Evolutionary conservation across 164 flowering plant genomes (phyloP).

Genomic region (Hamamelis virginiana): DNA sequence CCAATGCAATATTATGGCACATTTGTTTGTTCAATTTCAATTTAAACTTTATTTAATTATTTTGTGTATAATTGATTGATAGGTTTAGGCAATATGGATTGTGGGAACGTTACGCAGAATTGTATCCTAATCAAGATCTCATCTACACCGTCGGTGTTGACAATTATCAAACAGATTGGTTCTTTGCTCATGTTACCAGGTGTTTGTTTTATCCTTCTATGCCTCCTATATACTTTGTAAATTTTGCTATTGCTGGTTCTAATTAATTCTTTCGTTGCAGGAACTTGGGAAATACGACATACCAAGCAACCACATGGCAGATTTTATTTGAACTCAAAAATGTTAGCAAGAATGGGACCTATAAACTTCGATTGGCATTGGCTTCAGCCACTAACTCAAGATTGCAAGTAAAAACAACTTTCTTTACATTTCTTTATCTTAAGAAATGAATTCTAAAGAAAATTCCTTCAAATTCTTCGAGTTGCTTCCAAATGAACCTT

Average conservation of each 20-base stretch:
- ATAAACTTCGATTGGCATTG: slow-evolving; percentile 47
- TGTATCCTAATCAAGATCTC: slow-evolving; percentile 47
- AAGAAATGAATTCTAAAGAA: no score
- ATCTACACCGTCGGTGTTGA: slow-evolving; percentile 34
- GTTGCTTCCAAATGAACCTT: neutral
- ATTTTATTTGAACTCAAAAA: slow-evolving; percentile 30
- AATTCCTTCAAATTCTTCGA: neutral
- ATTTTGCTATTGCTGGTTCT: slow-evolving; percentile 14
- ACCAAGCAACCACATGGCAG: slow-evolving; percentile 45
- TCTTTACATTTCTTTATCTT: no score
- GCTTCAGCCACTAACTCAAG: slow-evolving; percentile 47
- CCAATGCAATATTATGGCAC: neutral
- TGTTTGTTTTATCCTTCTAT: neutral
- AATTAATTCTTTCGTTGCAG: slow-evolving; percentile 32
- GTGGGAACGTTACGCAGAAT: slow-evolving; percentile 53
- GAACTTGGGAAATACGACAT: slow-evolving; percentile 19
- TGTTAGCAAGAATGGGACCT: slow-evolving; percentile 16
- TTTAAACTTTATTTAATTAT: neutral
- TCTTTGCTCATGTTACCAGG: slow-evolving; percentile 63
- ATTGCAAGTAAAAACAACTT: slow-evolving; percentile 42
- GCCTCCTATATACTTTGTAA: neutral
- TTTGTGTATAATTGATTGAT: slow-evolving; percentile 2
- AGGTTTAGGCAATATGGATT: slow-evolving; percentile 69
- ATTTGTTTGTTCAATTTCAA: neutral
- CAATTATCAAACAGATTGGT: slow-evolving; percentile 51